Base-by-base conservation (phyloP, 768 basidiomycete genomes). In the Boletus reticulatus region DNA sequence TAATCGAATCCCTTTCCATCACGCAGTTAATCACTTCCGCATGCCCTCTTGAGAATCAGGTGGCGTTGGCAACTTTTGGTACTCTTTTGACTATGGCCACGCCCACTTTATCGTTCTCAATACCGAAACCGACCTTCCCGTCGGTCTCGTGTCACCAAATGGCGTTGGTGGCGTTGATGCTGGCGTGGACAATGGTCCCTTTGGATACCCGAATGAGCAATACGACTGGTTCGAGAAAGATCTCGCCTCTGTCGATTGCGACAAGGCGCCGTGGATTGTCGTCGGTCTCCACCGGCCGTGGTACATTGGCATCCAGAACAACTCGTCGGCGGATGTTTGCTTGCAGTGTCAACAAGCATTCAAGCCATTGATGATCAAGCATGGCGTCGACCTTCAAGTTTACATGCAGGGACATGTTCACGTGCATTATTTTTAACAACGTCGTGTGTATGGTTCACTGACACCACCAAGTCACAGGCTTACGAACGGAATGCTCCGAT, bases 391-490 rank as follows among this genome's bases (percentile, higher is more conserved):
- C 32, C 53, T 65, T n/a, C n/a, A n/a, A n/a, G n/a, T n/a, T 17
- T 69, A 68, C 49, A 62, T 68, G 67, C 65, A 69, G 29, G 67
- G 67, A 41, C 67, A 68, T 19, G 10, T 62, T 8, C 67, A 68
- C 37, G 64, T 68, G 43, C 34, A 66, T 6, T 10, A 5, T 14
- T 12, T 42, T 12, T 10, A 11, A 12, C 13, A 16, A 17, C 9
- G 20, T 10, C 42, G 16, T 6, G 17, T 1, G 27, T 29, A 9
- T 39, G 8, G 20, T 36, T 51, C 19, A 27, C 20, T 13, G 17
- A 24, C 4, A 9, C 5, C 4, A 39, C 34, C 41, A 19, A 4
- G 17, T 14, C 2, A 8, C 19, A 68, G 67, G 29, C 36, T 10
- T 68, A 68, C 50, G 63, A 69, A 43, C 67, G 67, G 8, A 68